A percentile compares a stretch with the other conserved stretches of the same genome.
Evolutionary conservation across 106 monocot species (phyloP).

Genomic region (Allium cepa): DNA sequence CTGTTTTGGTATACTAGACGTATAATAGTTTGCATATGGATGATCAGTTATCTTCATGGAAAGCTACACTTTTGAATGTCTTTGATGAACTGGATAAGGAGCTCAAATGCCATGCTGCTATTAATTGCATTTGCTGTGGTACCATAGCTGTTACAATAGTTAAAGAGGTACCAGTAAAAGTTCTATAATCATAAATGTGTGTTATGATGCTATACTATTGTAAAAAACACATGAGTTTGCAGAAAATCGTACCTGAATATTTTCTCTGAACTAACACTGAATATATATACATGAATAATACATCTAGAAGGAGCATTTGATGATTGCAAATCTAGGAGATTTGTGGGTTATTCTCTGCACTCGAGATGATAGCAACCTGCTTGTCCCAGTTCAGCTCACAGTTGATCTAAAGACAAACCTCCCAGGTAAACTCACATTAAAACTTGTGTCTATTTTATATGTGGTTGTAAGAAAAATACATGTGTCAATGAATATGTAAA

Average conservation of each 20-base stretch:
- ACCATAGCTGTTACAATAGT: conserved; percentile 35
- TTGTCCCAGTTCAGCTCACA: conserved; percentile 37
- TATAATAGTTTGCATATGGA: not conserved
- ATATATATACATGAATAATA: not conserved
- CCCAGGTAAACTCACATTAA: conserved; percentile 21
- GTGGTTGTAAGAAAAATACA: too few species aligned
- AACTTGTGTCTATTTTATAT: too few species aligned
- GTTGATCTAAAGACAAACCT: conserved; percentile 48
- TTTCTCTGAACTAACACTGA: too few species aligned
- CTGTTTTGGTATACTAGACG: too few species aligned
- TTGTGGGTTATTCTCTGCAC: conserved; percentile 38
- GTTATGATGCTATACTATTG: too few species aligned
- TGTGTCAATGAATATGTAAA: too few species aligned
- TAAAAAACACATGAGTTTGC: too few species aligned
- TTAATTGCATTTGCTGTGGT: conserved; percentile 46
- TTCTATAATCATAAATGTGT: too few species aligned
- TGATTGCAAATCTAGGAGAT: conserved; percentile 45
- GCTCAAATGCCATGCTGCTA: conserved; percentile 9
- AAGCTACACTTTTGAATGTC: conserved; percentile 10
- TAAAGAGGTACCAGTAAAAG: conserved; percentile 18
- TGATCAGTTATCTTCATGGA: conserved; percentile 17
- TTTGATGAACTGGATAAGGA: conserved; percentile 45
- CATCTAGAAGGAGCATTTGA: conserved; percentile 25
- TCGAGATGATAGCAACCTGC: conserved; percentile 23
- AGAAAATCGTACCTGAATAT: too few species aligned